phyloP scores from a whole-genome alignment of 2,329 filamentous ascomycete species.

The Neofusicoccum umdonicola region DNA sequence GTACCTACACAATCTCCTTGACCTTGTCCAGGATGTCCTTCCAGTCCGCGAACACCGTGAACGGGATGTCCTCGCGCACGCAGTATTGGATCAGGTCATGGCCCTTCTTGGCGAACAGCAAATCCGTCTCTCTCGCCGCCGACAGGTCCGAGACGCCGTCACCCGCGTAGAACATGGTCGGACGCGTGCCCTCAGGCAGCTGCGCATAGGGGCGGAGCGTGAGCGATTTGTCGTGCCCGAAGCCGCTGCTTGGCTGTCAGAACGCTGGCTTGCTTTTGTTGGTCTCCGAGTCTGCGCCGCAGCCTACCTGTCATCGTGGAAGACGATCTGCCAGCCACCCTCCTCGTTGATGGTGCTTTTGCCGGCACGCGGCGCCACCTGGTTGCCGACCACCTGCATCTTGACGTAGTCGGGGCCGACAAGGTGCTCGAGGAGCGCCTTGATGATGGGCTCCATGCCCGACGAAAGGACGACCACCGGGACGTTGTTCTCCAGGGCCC shows the following conservation, averaged over 20 bases:
- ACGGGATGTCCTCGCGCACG: constrained; percentile 78
- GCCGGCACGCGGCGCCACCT: constrained; percentile 65
- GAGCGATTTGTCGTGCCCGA: constrained; percentile 95
- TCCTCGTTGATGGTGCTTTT: constrained; percentile 73
- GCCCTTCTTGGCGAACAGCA: constrained; percentile 19
- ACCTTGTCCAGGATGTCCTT: constrained; percentile 72
- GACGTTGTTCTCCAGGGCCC: constrained; percentile 76
- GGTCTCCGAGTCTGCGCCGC: constrained; percentile 22
- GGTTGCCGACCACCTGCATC: constrained; percentile 88
- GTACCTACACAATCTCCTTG: constrained; percentile 62
- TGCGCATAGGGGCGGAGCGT: constrained; percentile 84
- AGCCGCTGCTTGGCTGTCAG: constrained; percentile 49
- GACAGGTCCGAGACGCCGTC: constrained; percentile 92
- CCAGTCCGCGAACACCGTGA: constrained; percentile 85
- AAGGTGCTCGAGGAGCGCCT: constrained; percentile 74
- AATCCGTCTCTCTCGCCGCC: constrained; percentile 76
- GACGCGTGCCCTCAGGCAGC: constrained; percentile 65
- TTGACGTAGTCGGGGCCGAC: constrained; percentile 75
- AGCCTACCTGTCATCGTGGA: constrained; percentile 74
- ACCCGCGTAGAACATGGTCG: constrained; percentile 89
- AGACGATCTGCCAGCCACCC: constrained; percentile 83
- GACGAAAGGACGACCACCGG: constrained; percentile 89
- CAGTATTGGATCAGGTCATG: constrained; percentile 85
- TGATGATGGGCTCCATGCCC: constrained; percentile 91
- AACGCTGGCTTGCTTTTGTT: constrained; percentile 30